Evolutionary conservation across 176 grass and related monocot species (phyloP).

Genomic region (Aegilops longissima): DNA sequence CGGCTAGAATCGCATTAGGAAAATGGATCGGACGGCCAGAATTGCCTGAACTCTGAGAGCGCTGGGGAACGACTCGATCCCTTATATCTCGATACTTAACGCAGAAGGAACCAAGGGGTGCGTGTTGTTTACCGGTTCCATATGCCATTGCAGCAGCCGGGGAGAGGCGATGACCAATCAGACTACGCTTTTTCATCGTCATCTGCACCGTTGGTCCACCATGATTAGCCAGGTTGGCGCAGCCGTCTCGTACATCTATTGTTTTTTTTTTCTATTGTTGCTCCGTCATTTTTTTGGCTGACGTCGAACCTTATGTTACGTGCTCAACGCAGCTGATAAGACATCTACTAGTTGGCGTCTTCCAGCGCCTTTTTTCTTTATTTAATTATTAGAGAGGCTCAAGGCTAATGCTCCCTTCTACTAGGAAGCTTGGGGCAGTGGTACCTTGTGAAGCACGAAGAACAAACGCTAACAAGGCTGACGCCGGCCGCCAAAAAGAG

Average conservation of each 20-base stretch:
- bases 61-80: no score
- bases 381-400: no score
- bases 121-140: not conserved
- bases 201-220: not conserved
- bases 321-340: not conserved
- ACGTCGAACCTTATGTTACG: not conserved
- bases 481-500: not conserved
- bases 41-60: no score
- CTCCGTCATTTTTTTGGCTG: not conserved
- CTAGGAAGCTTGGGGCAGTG: not conserved
- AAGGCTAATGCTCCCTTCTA: not conserved
- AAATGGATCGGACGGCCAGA: no score
- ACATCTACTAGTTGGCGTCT: not conserved
- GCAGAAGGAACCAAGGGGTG: not conserved
- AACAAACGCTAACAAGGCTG: not conserved
- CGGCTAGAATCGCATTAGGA: no score
- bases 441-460: not conserved
- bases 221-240: not conserved
- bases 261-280: not conserved
- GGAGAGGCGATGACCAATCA: no score
- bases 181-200: not conserved
- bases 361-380: not conserved
- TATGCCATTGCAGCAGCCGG: not conserved
- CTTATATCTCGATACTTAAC: conserved; percentile 19
- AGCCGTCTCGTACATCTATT: no score